Conservation (phyloP, 129 eudicot species). For the Flaveria bidentis region DNA sequence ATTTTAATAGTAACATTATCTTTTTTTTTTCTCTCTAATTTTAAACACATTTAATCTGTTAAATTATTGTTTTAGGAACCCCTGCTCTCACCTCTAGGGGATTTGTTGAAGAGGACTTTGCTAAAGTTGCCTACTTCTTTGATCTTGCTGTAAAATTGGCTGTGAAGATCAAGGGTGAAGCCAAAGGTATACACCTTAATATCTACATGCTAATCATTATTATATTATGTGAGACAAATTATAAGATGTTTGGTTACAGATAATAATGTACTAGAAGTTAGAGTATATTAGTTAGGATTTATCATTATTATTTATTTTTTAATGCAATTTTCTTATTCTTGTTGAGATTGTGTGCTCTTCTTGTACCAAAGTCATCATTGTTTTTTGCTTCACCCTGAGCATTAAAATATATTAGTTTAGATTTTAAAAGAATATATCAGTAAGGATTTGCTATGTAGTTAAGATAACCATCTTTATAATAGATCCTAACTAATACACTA, state of each 20-base stretch:
- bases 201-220: background rate
- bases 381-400: no score
- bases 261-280: no score
- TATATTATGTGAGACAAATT: background rate
- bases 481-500: background rate
- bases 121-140: slow-evolving; percentile 91
- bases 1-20: background rate
- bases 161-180: slow-evolving; percentile 69
- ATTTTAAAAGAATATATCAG: no score
- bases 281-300: no score
- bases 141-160: slow-evolving; percentile 91
- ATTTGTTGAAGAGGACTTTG: slow-evolving; percentile 93
- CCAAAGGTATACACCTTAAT: slow-evolving; percentile 40
- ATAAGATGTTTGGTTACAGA: background rate
- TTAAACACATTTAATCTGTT: background rate
- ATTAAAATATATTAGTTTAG: no score
- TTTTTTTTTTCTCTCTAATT: background rate
- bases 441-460: no score
- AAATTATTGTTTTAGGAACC: slow-evolving; percentile 55
- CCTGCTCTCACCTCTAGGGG: slow-evolving; percentile 99
- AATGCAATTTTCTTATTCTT: no score
- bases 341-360: no score
- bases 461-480: background rate
- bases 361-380: no score
- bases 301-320: no score